A percentile compares a stretch with the other conserved stretches of the same genome.
These are phyloP conservation scores for Corymbia citriodora DNA, from an alignment of 441 rosid genomes.

Conservation along the genomic window DNA sequence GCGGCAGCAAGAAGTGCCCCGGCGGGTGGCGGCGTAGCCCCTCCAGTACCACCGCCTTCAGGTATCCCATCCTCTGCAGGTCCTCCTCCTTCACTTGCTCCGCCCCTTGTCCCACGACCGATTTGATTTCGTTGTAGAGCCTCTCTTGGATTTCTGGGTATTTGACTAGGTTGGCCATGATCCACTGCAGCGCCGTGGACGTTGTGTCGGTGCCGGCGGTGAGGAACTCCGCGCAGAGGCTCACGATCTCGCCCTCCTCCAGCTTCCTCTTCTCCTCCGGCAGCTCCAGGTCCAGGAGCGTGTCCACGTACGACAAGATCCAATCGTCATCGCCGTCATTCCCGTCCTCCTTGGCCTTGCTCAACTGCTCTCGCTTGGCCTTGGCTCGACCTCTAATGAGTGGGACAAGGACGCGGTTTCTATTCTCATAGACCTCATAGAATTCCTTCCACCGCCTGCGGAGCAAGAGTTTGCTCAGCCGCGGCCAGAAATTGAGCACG, in stretches of 20 bases:
- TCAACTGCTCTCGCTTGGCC: neutral
- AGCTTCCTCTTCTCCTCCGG: neutral
- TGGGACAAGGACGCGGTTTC: neutral
- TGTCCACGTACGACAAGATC: neutral
- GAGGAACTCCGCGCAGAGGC: neutral
- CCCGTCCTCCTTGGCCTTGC: neutral
- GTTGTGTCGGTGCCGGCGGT: neutral
- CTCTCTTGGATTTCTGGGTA: neutral
- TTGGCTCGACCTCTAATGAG: neutral
- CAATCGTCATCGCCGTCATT: neutral
- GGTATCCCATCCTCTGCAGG: neutral
- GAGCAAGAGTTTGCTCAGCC: neutral
- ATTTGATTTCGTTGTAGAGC: neutral
- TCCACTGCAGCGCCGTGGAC: neutral
- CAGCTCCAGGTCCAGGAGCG: neutral
- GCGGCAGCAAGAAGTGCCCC: neutral
- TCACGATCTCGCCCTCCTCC: neutral
- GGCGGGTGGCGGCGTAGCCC: neutral
- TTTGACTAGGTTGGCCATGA: neutral
- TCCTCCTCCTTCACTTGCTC: neutral
- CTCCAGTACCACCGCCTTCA: neutral
- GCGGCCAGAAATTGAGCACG: neutral
- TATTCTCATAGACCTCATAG: neutral
- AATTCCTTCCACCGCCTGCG: neutral
- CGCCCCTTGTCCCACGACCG: neutral